phyloP scores from a whole-genome alignment of 2,329 filamentous ascomycete genomes.

The Verticillium tricorpus region DNA sequence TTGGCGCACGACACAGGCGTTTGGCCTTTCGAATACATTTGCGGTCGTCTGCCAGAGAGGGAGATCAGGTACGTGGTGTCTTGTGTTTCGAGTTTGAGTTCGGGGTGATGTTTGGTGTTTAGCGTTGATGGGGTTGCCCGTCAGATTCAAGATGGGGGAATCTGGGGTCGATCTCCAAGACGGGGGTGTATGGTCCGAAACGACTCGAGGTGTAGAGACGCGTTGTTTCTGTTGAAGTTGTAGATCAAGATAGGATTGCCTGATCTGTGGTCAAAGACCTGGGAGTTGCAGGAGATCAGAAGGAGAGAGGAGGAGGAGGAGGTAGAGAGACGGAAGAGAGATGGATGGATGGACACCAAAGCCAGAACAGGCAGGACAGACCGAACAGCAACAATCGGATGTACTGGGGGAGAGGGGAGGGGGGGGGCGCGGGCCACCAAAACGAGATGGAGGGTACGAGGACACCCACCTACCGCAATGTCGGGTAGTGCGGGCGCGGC shows the following conservation, averaged over 20 bases:
- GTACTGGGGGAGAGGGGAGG: not conserved
- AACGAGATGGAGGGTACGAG: not conserved
- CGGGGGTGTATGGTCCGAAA: not conserved
- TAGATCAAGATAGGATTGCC: not conserved
- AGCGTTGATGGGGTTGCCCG: not conserved
- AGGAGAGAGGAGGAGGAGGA: not conserved
- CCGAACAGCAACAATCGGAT: not conserved
- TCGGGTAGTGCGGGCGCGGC: not conserved
- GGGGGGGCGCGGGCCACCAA: not conserved
- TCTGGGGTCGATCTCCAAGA: not conserved
- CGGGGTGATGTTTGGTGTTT: not conserved
- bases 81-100: not conserved
- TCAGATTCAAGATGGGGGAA: not conserved
- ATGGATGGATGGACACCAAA: not conserved
- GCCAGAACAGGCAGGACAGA: not conserved
- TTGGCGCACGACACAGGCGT: not conserved
- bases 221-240: not conserved
- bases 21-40: not conserved
- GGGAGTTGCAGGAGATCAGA: not conserved
- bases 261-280: not conserved
- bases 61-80: not conserved
- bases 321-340: not conserved
- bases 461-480: not conserved
- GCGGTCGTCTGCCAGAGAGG: not conserved
- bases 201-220: not conserved